Evolutionary conservation across 2,329 filamentous ascomycete species (phyloP).

Genomic region (Chaetothyriales sp.): DNA sequence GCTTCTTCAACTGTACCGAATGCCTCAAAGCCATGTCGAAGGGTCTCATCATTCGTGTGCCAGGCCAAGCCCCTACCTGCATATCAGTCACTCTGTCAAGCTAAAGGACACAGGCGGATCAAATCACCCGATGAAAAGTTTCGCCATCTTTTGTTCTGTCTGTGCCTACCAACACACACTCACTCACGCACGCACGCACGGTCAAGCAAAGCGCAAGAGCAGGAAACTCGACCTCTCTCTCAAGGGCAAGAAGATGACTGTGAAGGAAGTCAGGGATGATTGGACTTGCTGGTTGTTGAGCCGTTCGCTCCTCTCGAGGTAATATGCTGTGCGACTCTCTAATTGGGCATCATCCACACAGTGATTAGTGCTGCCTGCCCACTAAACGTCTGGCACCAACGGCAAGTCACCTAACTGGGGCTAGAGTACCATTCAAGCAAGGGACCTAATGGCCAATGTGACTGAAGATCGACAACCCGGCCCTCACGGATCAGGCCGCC

Average conservation of each 20-base stretch:
- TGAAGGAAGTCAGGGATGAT: not conserved
- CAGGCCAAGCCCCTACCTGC: conserved; percentile 76
- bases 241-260: not conserved
- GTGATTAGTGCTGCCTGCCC: not conserved
- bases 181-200: too few species aligned
- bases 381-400: not conserved
- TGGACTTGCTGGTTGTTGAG: not conserved
- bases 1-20: conserved; percentile 88
- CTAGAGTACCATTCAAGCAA: not conserved
- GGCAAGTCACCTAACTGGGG: not conserved
- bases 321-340: not conserved
- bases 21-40: conserved; percentile 83
- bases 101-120: conserved; percentile 1
- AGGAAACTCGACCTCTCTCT: not conserved
- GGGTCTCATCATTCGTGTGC: conserved; percentile 83
- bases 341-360: not conserved
- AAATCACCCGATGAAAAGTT: conserved; percentile 18
- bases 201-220: not conserved
- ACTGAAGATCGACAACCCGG: not conserved
- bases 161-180: too few species aligned
- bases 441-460: not conserved
- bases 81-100: conserved; percentile 3
- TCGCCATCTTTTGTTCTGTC: conserved; percentile 10
- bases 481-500: not conserved
- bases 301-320: not conserved